Evolutionary conservation across 1,139 yeast species (phyloP).

Genomic region (Waltiozyma sp.): DNA sequence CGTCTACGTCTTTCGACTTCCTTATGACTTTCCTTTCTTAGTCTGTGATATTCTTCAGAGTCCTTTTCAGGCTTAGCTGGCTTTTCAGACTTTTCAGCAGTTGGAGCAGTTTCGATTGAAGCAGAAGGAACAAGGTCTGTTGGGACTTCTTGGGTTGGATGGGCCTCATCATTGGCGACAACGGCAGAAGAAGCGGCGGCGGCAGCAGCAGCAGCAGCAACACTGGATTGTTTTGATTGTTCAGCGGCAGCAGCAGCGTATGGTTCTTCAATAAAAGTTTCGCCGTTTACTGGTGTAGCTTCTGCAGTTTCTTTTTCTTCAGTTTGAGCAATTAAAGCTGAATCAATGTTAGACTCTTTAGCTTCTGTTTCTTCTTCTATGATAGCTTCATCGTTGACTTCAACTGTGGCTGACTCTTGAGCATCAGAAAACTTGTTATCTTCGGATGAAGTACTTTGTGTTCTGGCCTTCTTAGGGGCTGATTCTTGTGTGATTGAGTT

Average conservation of each 20-base stretch:
- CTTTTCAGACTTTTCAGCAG: constrained; percentile 1
- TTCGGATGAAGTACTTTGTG: neutral
- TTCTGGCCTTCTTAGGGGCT: constrained; percentile 2
- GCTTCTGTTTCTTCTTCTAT: constrained; percentile 7
- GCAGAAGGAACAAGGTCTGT: constrained; percentile 8
- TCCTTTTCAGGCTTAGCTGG: constrained; percentile 39
- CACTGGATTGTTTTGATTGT: constrained; percentile 1
- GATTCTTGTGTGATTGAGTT: constrained; percentile 1
- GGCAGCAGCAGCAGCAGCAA: constrained; percentile 5
- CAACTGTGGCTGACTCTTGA: constrained; percentile 8
- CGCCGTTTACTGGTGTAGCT: constrained; percentile 8
- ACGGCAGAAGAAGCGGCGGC: constrained; percentile 16
- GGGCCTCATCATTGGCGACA: constrained; percentile 4
- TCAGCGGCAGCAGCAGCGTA: constrained; percentile 6
- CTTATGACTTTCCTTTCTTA: constrained; percentile 84
- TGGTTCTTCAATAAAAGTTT: constrained; percentile 15
- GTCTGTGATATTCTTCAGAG: constrained; percentile 79
- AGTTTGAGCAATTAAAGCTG: constrained; percentile 34
- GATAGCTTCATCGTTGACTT: constrained; percentile 4
- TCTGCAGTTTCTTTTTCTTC: constrained; percentile 13
- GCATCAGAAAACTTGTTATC: constrained; percentile 1
- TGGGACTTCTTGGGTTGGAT: constrained; percentile 14
- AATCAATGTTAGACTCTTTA: constrained; percentile 23
- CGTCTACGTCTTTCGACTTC: constrained; percentile 96
- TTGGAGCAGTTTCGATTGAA: neutral